phyloP scores from a whole-genome alignment of 495 filamentous ascomycete genomes.

The Aspergillus diversus region DNA sequence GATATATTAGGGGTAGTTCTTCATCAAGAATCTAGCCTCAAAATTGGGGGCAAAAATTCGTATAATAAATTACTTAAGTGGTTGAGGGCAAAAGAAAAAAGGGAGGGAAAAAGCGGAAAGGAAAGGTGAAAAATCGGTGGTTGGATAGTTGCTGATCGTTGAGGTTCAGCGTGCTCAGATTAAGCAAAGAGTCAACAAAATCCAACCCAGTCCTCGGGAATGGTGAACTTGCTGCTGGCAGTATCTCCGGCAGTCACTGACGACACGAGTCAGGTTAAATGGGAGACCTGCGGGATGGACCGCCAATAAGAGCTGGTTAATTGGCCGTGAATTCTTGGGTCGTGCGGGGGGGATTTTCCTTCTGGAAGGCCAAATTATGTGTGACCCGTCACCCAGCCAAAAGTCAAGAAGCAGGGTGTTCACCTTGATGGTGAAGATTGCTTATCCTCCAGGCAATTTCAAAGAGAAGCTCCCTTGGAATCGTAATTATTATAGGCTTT shows the following conservation, averaged over 20 bases:
- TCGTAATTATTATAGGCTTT: conserved; percentile 14
- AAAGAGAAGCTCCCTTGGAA: neutral
- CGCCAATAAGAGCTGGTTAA: conserved; percentile 11
- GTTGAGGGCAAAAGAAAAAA: too few species aligned
- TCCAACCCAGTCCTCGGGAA: neutral
- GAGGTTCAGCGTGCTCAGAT: too few species aligned
- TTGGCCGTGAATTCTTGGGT: conserved; percentile 9
- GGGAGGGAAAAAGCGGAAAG: too few species aligned
- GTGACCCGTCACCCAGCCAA: too few species aligned
- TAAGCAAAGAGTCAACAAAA: too few species aligned
- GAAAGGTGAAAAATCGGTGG: too few species aligned
- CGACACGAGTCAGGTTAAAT: conserved; percentile 28
- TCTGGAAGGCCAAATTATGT: conserved; percentile 6
- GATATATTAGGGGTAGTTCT: too few species aligned
- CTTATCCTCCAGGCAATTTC: neutral
- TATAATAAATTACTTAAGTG: too few species aligned
- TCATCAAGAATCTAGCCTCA: too few species aligned
- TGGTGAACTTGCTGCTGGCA: neutral
- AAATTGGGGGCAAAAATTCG: too few species aligned
- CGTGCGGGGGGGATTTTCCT: conserved; percentile 23
- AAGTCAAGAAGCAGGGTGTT: neutral
- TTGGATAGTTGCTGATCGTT: too few species aligned
- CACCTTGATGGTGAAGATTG: neutral
- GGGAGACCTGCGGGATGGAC: conserved; percentile 18
- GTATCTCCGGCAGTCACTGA: conserved; percentile 27